Conservation (phyloP, 2,329 filamentous ascomycete species). For the Verticillium longisporum region DNA sequence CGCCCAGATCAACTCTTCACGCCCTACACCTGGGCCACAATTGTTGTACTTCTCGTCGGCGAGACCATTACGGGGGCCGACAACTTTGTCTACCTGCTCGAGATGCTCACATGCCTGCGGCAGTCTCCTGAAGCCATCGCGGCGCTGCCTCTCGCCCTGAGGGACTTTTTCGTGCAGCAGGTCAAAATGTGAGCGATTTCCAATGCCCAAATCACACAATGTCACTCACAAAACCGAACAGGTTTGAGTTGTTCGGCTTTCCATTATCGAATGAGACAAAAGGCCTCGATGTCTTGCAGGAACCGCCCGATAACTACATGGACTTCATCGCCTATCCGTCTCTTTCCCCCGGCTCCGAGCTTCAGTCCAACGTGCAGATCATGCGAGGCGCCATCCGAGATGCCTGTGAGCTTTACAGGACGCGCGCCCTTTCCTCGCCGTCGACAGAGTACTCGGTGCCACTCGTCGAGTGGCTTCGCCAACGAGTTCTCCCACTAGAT, state of each 20-base stretch:
- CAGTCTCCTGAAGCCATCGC: slow-evolving; percentile 13
- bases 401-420: slow-evolving; percentile 18
- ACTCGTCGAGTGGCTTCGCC: slow-evolving; percentile 22
- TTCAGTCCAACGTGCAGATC: slow-evolving; percentile 10
- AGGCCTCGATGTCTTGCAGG: slow-evolving; percentile 15
- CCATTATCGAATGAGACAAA: slow-evolving; percentile 19
- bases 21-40: slow-evolving; percentile 26
- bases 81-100: slow-evolving; percentile 27
- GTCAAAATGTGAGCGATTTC: slow-evolving; percentile 20
- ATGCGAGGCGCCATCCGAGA: slow-evolving; percentile 18
- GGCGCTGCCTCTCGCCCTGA: slow-evolving; percentile 9
- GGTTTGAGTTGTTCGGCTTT: slow-evolving; percentile 22
- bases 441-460: slow-evolving; percentile 16
- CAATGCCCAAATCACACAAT: not conserved
- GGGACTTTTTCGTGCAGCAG: slow-evolving; percentile 22
- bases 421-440: slow-evolving; percentile 10
- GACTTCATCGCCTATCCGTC: slow-evolving; percentile 17
- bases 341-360: slow-evolving; percentile 8
- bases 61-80: slow-evolving; percentile 32
- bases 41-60: slow-evolving; percentile 29
- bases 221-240: not conserved
- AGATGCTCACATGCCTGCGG: slow-evolving; percentile 25
- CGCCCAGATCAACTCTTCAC: slow-evolving; percentile 24
- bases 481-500: slow-evolving; percentile 19
- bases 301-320: slow-evolving; percentile 16